These are phyloP conservation scores for Paecilomyces sp. DNA, from an alignment of 2,329 filamentous ascomycete species.

Conservation along the genomic window DNA sequence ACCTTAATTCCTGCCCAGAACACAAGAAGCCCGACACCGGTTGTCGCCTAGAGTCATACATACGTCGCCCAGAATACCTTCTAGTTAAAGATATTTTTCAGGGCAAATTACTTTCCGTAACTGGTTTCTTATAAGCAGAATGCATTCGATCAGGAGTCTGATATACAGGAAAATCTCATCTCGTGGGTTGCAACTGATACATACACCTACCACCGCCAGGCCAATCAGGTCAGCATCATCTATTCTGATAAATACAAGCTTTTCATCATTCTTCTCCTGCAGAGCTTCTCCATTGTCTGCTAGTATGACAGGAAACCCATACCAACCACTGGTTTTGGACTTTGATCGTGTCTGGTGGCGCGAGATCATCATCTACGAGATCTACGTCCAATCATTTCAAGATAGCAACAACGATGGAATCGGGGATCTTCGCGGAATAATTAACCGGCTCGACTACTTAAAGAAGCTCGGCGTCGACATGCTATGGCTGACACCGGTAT, in stretches of 20 bases:
- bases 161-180: neutral
- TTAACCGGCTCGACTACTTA: slow-evolving; percentile 50
- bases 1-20: neutral
- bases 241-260: neutral
- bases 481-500: slow-evolving; percentile 34
- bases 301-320: slow-evolving; percentile 2
- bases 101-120: neutral
- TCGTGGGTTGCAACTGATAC: slow-evolving; percentile 1
- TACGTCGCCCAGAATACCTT: neutral
- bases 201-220: neutral
- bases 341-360: slow-evolving; percentile 48
- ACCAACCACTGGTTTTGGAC: slow-evolving; percentile 8
- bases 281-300: neutral
- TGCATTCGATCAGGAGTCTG: neutral
- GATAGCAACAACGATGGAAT: slow-evolving; percentile 51
- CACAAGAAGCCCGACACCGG: neutral
- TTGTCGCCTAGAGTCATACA: neutral
- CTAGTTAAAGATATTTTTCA: neutral
- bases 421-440: slow-evolving; percentile 53
- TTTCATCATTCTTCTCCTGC: neutral
- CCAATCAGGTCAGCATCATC: neutral
- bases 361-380: slow-evolving; percentile 54
- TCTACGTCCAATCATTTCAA: slow-evolving; percentile 57
- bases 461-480: slow-evolving; percentile 38
- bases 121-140: neutral